Evolutionary conservation across 2,329 filamentous ascomycete species (phyloP), one percentile per base, ranked within the genome.

Genomic region (Aspergillus luchuensis): DNA sequence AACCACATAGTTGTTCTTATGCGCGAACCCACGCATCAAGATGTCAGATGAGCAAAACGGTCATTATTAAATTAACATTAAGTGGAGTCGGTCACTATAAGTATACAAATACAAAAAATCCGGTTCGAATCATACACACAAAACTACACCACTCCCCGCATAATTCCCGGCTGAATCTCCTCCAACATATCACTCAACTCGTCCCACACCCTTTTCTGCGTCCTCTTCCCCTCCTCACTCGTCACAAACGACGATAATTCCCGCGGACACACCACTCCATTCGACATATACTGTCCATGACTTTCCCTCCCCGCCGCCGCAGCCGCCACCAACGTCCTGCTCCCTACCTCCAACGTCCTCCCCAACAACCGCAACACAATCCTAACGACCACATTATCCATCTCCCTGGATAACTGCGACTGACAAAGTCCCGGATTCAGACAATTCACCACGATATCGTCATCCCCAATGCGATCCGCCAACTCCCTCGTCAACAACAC

Each of bases 351-450:
- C 0, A 79, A 77, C 0, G 75, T 75, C 19, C 82, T 74, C 2
- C 76, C 81, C 10, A 74, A 71, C 38, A 80, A 36, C 8, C 76
- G 57, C 50, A 67, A 36, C 3, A 68, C 2, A 8, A 17, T 15
- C 8, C 68, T 21, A 1, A 8, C 6, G 5, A 69, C 55, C 0
- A 63, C 41, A 0, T 54, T 25, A 0, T 84, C 78, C 1, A 50
- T 56, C 49, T 61, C 59, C 21, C 83, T 74, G 5, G 64, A 66
- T 1, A 87, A 72, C 23, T 79, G 72, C 0, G 81, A 80, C 43
- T 83, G 75, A 67, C 84, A 86, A 30, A 82, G 73, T 1, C 84
- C 84, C 0, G 85, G 84, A 58, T 84, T 84, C 19, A 84, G 62
- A 61, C 76, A 75, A 66, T 85, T 86, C 59, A 87, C 65, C 1